Evolutionary conservation across 345 rosid genomes (phyloP), one percentile per base, ranked within the genome.

Genomic region (Salix purpurea): DNA sequence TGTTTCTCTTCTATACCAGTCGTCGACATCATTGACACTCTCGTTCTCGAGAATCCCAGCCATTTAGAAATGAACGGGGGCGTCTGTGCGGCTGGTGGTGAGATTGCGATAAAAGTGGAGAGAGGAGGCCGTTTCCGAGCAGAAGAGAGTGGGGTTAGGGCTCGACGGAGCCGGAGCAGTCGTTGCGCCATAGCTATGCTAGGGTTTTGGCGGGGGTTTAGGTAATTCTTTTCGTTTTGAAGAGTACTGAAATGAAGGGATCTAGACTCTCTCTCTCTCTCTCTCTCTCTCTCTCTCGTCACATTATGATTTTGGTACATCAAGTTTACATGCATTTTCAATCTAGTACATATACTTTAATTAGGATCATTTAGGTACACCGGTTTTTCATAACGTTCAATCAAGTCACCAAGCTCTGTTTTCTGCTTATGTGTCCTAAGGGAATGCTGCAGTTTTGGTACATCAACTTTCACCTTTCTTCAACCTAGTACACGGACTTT

Each of bases 111-210:
- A 28, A 67, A 40, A 54, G 67, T 37, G 48, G 80, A 76, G 65
- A 88, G 23, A 18, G 83, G 71, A 18, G 84, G 71, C 65, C 90
- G 84, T 40, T 69, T 74, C 19, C 86, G 62, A 21, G 74, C 4
- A 26, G 82, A 74, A 58, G 62, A 58, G 30, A 83, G 74, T 0
- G 86, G 26, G 1, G 85, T 69, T 30, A 90, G 77, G n/a, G 82
- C 78, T 76, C 95, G 94, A 50, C 95, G 91, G 86, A 88, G 82
- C 19, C 91, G 91, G 78, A 84, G 70, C 7, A 83, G 52, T 36
- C 71, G 18, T 48, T 84, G 78, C 60, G 90, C 89, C 92, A 88
- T 89, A 24, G 78, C 68, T 37, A 14, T 44, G 15, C 28, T n/a
- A 58, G 62, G 62, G 62, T 58, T n/a, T 58, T n/a, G 26, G 62